Evolutionary conservation across 257 asterid genomes (phyloP).

Genomic region (Solanum chaucha): DNA sequence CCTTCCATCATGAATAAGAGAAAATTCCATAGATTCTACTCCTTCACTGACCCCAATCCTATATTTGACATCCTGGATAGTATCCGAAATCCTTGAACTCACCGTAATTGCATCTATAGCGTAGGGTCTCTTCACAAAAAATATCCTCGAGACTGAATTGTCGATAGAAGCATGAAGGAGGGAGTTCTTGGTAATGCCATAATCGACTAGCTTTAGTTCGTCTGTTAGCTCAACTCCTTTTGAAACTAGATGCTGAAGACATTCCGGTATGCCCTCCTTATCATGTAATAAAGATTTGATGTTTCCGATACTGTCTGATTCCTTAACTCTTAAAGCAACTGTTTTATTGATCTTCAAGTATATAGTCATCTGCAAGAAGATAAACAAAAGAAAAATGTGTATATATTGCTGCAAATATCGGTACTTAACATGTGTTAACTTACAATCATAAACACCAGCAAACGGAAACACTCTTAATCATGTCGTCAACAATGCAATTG

Average conservation of each 20-base stretch:
- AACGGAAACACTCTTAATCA: neutral
- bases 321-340: conserved; percentile 6
- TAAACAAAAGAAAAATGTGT: neutral
- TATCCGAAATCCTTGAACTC: conserved; percentile 5
- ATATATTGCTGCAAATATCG: neutral
- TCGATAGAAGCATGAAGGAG: conserved; percentile 4
- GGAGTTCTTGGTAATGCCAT: conserved; percentile 7
- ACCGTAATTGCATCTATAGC: neutral
- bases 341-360: conserved; percentile 9
- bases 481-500: neutral
- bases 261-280: conserved; percentile 15
- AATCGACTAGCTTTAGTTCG: conserved; percentile 5
- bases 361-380: conserved; percentile 7
- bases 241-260: conserved; percentile 7
- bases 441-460: neutral
- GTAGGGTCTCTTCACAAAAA: conserved; percentile 1
- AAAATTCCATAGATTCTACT: neutral
- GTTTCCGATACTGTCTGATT: conserved; percentile 6
- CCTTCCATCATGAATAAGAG: conserved; percentile 10
- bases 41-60: conserved; percentile 3
- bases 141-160: neutral
- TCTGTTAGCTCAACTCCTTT: conserved; percentile 1
- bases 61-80: conserved; percentile 9
- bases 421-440: neutral
- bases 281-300: conserved; percentile 6